Conservation (phyloP, 2,329 filamentous ascomycete species). For the Corynespora cassiicola region DNA sequence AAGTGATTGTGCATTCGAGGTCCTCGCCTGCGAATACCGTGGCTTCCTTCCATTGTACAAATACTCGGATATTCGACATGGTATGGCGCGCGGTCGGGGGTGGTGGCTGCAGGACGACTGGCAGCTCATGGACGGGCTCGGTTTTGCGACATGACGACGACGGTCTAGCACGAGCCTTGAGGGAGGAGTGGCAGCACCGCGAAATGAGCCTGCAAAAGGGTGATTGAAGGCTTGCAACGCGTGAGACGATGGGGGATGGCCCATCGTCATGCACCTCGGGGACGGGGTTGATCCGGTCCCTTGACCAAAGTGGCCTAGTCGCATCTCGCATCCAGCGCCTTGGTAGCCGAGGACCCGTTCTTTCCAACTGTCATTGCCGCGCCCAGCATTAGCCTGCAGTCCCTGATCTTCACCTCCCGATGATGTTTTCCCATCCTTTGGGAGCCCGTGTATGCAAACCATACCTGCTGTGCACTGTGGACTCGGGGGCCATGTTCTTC, state of each 20-base stretch:
- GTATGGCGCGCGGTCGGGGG: slow-evolving; percentile 31
- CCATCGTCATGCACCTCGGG: slow-evolving; percentile 11
- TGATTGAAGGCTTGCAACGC: slow-evolving; percentile 3
- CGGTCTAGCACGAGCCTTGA: slow-evolving; percentile 15
- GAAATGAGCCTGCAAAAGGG: slow-evolving; percentile 1
- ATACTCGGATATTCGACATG: slow-evolving; percentile 82
- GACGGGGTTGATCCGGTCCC: slow-evolving; percentile 7
- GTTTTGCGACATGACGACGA: slow-evolving; percentile 35
- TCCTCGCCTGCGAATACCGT: slow-evolving; percentile 97
- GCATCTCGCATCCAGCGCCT: too few species aligned
- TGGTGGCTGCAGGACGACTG: slow-evolving; percentile 31
- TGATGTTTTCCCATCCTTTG: too few species aligned
- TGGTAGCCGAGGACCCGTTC: too few species aligned
- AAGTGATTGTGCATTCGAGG: slow-evolving; percentile 93
- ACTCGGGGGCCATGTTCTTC: too few species aligned
- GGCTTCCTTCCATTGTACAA: slow-evolving; percentile 92
- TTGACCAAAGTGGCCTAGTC: too few species aligned
- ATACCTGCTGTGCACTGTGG: too few species aligned
- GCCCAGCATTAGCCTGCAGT: too few species aligned
- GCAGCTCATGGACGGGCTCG: slow-evolving; percentile 39
- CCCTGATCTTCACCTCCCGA: too few species aligned
- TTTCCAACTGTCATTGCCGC: too few species aligned
- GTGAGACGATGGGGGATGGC: background rate
- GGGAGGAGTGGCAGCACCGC: background rate
- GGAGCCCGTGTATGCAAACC: too few species aligned